phyloP scores from a whole-genome alignment of 2,329 filamentous ascomycete species.

The Cercospora sp. region DNA sequence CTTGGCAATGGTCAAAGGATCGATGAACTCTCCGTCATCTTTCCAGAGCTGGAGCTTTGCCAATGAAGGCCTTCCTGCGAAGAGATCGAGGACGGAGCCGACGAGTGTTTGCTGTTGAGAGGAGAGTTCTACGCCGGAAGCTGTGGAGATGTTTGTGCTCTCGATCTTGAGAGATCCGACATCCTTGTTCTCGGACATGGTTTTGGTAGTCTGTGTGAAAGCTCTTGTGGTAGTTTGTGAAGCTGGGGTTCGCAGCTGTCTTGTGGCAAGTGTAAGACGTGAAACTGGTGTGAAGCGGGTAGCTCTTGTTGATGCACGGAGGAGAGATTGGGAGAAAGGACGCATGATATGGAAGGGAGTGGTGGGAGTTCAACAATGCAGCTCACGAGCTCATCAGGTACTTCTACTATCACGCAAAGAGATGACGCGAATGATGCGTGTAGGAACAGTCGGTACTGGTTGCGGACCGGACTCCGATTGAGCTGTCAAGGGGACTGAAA shows the following conservation, averaged over 20 bases:
- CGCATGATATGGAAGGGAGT: not conserved
- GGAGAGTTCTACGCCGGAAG: conserved; percentile 53
- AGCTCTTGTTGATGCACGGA: not conserved
- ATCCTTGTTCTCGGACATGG: conserved; percentile 6
- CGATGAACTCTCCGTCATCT: conserved; percentile 58
- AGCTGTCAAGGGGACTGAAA: conserved; percentile 1
- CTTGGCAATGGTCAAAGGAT: conserved; percentile 59
- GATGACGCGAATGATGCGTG: not conserved
- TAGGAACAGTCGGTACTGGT: too few relatives aligned
- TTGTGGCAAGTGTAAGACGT: not conserved
- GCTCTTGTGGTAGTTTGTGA: not conserved
- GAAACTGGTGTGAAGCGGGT: not conserved
- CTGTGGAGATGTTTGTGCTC: conserved; percentile 56
- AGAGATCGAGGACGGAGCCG: conserved; percentile 62
- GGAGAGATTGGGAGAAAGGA: not conserved
- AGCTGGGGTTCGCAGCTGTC: not conserved
- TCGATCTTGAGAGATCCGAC: conserved; percentile 49
- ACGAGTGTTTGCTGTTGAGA: conserved; percentile 56
- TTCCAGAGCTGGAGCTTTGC: conserved; percentile 62
- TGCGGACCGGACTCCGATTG: not conserved
- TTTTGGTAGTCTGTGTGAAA: not conserved
- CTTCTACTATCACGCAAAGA: not conserved
- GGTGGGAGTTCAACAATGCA: not conserved
- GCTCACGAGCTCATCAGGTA: not conserved
- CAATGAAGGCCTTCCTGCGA: conserved; percentile 60